Base-by-base conservation (phyloP, 345 rosid species). In the Camelina sativa region DNA sequence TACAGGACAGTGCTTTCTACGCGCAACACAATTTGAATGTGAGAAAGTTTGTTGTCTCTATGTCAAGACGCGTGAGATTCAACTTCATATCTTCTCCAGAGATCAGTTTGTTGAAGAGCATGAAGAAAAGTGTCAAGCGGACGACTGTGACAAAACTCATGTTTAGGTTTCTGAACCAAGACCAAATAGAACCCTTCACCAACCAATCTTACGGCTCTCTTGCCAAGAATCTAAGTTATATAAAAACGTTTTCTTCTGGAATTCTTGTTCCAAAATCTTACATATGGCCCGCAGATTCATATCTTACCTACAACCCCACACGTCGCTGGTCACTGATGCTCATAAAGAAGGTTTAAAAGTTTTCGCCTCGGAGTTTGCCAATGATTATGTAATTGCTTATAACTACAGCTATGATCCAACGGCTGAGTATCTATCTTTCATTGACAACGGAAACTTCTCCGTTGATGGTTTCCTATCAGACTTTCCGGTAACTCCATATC, bases 401-500 rank as follows among this genome's bases (percentile, higher is more conserved):
- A 85, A 89, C 77, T 89, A 81, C 82, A 89, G 96, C 80, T 84
- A 81, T 51, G 93, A 91, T 74, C 86, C 97, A 12, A 25, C 86
- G 12, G 40, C 78, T 57, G 93, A 91, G 81, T 84, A 77, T 67
- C 50, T 89, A 65, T 41, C 62, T 2, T 88, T 85, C 77, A 22
- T 89, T 44, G 85, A 91, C 85, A 85, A 89, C 48, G 93, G 87
- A 75, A 72, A 69, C 75, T 91, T 91, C 80, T 85, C 93, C 8
- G 92, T 89, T 79, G 97, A 91, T 78, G 96, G 97, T 50, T 80
- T 91, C 55, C 67, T 91, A 65, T 80, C 93, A 70, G 96, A 91
- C 79, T 91, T 85, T 64, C 97, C 97, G 9, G 53, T 85, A 22
- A 88, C 93, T 74, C 85, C 91, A 25, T 91, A 89, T 0, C 84